phyloP scores from a whole-genome alignment of 2,329 filamentous ascomycete species.

The Aspergillus aculeatinus region DNA sequence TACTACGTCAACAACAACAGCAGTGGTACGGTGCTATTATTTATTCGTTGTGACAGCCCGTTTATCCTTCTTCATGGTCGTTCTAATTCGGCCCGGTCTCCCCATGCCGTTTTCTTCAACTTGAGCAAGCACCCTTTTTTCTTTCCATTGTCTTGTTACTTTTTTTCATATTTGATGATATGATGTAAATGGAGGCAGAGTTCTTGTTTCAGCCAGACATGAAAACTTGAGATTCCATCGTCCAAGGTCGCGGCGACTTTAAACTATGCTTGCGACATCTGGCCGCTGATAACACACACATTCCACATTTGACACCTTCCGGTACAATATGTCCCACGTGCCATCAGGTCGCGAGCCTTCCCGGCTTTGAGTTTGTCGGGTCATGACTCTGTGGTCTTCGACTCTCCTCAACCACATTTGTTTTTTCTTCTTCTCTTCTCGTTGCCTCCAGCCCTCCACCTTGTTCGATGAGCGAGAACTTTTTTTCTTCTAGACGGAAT shows the following conservation, averaged over 20 bases:
- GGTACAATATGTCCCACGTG: background rate
- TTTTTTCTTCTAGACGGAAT: constrained; percentile 16
- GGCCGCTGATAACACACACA: background rate
- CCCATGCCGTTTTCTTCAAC: background rate
- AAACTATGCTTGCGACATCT: background rate
- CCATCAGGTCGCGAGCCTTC: background rate
- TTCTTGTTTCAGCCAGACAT: constrained; percentile 2
- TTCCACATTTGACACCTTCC: background rate
- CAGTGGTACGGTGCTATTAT: constrained; percentile 10
- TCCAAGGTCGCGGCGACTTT: background rate
- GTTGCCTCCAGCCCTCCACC: constrained; percentile 3
- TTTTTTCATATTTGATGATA: constrained; percentile 16
- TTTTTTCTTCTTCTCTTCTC: constrained; percentile 3
- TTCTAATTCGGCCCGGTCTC: constrained; percentile 5
- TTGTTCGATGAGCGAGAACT: constrained; percentile 12
- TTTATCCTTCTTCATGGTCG: constrained; percentile 5
- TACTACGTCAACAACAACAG: constrained; percentile 27
- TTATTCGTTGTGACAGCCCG: constrained; percentile 8
- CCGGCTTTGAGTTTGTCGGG: background rate
- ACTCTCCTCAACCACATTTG: background rate
- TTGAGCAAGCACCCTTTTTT: constrained; percentile 18
- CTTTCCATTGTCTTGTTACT: constrained; percentile 17
- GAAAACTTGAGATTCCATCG: background rate
- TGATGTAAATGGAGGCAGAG: constrained; percentile 19
- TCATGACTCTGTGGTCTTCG: background rate